A percentile compares a stretch with the other conserved stretches of the same genome.
These are phyloP conservation scores for Trametes gibbosa DNA, from an alignment of 768 basidiomycete species.

Conservation along the genomic window DNA sequence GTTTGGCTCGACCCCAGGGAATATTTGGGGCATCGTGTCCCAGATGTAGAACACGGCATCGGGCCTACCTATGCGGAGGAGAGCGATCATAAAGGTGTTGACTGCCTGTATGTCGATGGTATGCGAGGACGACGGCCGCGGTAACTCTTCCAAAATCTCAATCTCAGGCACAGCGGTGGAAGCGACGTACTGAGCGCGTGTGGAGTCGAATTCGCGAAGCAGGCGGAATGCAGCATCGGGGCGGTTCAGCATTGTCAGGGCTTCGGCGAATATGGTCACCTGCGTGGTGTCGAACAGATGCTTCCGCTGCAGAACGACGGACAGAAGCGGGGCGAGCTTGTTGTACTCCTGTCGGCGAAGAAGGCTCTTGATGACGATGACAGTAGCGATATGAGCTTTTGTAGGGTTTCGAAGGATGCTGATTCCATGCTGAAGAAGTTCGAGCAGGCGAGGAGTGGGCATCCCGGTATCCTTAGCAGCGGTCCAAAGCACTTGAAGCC, in stretches of 20 bases:
- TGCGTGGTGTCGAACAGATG: constrained; percentile 44
- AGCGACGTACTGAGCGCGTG: not conserved
- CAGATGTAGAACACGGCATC: constrained; percentile 66
- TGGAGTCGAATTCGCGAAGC: constrained; percentile 41
- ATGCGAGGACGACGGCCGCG: constrained; percentile 2
- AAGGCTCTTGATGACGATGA: constrained; percentile 53
- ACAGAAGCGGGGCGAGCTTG: constrained; percentile 37
- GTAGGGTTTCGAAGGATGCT: constrained; percentile 30
- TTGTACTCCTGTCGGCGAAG: constrained; percentile 39
- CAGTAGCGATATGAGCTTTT: constrained; percentile 49
- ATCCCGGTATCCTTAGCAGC: constrained; percentile 16
- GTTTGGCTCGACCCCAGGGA: constrained; percentile 51
- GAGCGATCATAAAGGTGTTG: constrained; percentile 42
- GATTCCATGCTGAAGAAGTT: constrained; percentile 36
- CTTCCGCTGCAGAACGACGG: not conserved
- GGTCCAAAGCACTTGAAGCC: not conserved
- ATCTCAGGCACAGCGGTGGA: not conserved
- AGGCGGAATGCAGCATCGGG: constrained; percentile 48
- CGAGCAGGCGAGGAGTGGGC: constrained; percentile 34
- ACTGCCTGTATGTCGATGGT: constrained; percentile 19
- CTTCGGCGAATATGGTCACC: constrained; percentile 49
- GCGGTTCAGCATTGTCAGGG: constrained; percentile 42
- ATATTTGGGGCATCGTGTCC: constrained; percentile 62
- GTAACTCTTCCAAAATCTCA: too few species aligned
- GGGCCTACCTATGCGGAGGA: constrained; percentile 53